Evolutionary conservation across 768 basidiomycete genomes (phyloP), one percentile per base, ranked within the genome.

Genomic region (Erythrobasidium yunnanense): DNA sequence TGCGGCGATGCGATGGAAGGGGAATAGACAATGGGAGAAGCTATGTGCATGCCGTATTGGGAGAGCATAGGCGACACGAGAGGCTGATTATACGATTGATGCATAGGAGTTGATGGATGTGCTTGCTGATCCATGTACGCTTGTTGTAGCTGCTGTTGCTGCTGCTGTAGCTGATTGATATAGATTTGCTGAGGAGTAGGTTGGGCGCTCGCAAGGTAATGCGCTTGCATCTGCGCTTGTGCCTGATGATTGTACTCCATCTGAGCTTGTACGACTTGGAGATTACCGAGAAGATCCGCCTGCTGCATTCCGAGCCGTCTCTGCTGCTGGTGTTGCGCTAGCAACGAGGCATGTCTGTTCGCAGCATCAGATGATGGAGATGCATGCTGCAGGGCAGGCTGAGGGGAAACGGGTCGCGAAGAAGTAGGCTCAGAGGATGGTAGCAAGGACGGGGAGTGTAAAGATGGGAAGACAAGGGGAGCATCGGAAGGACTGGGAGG

Each of bases 211-310:
- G 51, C 4, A 32, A n/a, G 20, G 20, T 32, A 4, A 27, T 20
- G 27, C 29, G 29, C 20, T 15, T 11, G 22, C 27, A 17, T 29
- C 17, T 4, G 33, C 51, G 38, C 55, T 47, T 47, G 60, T n/a
- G 42, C 4, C 46, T 65, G 52, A 30, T 58, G 56, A 25, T 42
- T 47, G 25, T 35, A 35, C 45, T 58, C 38, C 4, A 58, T 35
- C 42, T 58, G 56, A 20, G 56, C 56, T 38, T 58, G 56, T 42
- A 58, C 45, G 22, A 42, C 8, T 45, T 35, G 32, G 38, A 58
- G 42, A 15, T 58, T 18, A 27, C 29, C 27, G 8, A 55, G 13
- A 20, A 55, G 30, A 13, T 55, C 27, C 54, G 35, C 4, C 29
- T 55, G 54, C 17, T 30, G 30, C 29, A 33, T 27, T 4, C 7